These are phyloP conservation scores for Micractinium conductrix DNA, from an alignment of 139 green algal genomes.

Conservation along the genomic window DNA sequence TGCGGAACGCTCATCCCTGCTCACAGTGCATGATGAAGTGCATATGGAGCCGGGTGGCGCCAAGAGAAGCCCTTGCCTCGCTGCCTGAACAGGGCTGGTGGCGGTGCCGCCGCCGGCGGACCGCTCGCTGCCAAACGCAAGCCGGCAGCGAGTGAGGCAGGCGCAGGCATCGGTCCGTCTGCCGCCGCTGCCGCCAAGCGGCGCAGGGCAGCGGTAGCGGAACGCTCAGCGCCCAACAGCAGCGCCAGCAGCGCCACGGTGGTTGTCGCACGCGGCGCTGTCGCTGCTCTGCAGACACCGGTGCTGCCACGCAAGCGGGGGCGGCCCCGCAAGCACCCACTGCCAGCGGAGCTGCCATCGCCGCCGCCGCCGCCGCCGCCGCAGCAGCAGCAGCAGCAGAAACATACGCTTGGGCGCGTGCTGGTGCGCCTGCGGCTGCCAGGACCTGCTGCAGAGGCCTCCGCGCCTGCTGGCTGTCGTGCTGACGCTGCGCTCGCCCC, in stretches of 20 bases:
- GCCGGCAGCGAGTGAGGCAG: background rate
- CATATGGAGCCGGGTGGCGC: too few relatives aligned
- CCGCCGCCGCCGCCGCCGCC: too few relatives aligned
- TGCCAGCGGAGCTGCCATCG: background rate
- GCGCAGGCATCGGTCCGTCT: background rate
- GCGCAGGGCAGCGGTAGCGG: background rate
- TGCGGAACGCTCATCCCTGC: background rate
- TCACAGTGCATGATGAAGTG: too few relatives aligned
- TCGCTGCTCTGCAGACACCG: background rate
- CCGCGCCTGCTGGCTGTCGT: too few relatives aligned
- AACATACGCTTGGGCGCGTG: background rate
- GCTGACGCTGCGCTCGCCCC: too few relatives aligned
- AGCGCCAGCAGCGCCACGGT: background rate
- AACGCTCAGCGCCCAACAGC: background rate
- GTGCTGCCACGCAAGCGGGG: background rate
- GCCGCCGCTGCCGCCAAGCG: background rate
- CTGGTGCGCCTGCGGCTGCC: background rate
- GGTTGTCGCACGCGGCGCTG: background rate
- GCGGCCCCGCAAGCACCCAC: background rate
- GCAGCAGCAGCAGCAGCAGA: background rate
- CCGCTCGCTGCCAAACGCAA: background rate
- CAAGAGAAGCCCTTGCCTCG: too few relatives aligned
- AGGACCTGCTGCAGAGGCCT: background rate
- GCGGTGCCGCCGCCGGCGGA: background rate
- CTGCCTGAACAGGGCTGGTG: background rate